A percentile compares a stretch with the other conserved stretches of the same genome.
Conservation (phyloP, 2,329 filamentous ascomycete genomes). For the Cladosporium sp. region DNA sequence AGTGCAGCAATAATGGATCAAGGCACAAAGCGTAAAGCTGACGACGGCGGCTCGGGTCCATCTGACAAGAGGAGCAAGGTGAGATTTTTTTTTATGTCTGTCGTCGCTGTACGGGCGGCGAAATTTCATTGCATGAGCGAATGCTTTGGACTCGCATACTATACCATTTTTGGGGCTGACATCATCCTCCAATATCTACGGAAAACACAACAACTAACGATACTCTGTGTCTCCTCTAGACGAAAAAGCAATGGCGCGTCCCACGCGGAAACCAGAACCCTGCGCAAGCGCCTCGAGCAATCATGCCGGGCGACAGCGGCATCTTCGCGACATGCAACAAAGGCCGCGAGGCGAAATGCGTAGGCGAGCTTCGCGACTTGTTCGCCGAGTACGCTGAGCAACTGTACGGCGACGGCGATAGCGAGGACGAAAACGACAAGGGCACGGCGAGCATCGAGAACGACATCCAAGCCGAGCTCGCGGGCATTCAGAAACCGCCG, state of each 20-base stretch:
- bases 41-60: conserved; percentile 30
- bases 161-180: not conserved
- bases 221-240: conserved; percentile 34
- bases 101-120: not conserved
- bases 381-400: conserved; percentile 68
- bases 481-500: conserved; percentile 57
- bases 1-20: conserved; percentile 25
- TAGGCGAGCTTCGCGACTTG: conserved; percentile 65
- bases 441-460: conserved; percentile 65
- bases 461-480: conserved; percentile 72
- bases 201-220: conserved; percentile 14
- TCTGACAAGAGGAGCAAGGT: conserved; percentile 44
- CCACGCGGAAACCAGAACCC: conserved; percentile 33
- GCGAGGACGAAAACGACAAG: conserved; percentile 42
- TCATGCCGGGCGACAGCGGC: conserved; percentile 70
- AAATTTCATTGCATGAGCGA: not conserved
- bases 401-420: conserved; percentile 41
- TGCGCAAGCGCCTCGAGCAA: conserved; percentile 35
- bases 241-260: conserved; percentile 49
- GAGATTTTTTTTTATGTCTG: conserved; percentile 20
- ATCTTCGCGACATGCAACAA: conserved; percentile 79
- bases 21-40: conserved; percentile 42
- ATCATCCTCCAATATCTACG: not conserved
- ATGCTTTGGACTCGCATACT: not conserved
- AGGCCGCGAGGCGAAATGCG: conserved; percentile 69